A percentile compares a stretch with the other conserved stretches of the same genome.
Evolutionary conservation across 108 stramenopile genomes (phyloP).

Genomic region (Schizochytrium sp.): DNA sequence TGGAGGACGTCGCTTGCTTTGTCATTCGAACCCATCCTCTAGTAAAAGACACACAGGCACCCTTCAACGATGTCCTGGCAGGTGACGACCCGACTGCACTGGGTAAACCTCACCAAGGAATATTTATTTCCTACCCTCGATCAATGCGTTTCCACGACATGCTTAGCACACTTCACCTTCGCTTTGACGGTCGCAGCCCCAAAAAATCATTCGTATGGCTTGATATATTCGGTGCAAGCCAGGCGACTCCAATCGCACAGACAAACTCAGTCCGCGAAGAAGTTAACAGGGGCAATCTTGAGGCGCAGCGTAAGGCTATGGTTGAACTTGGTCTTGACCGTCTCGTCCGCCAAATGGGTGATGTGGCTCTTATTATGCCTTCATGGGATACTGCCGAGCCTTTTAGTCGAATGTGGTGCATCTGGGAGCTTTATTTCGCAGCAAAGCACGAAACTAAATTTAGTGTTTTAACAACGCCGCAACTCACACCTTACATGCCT

Average conservation of each 20-base stretch:
- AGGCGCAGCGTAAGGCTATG: neutral
- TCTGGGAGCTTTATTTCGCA: constrained; percentile 29
- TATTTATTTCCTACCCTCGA: constrained; percentile 12
- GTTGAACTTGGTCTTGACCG: neutral
- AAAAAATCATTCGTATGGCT: constrained; percentile 34
- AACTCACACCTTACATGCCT: neutral
- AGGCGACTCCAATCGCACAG: neutral
- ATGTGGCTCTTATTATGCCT: constrained; percentile 7
- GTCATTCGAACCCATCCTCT: neutral
- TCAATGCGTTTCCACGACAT: constrained; percentile 28
- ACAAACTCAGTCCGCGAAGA: neutral
- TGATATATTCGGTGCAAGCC: neutral
- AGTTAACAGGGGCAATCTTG: neutral
- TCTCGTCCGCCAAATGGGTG: neutral
- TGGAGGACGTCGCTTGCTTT: constrained; percentile 36
- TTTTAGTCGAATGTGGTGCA: neutral
- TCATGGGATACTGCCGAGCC: neutral
- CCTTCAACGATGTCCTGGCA: constrained; percentile 8
- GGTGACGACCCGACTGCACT: constrained; percentile 1
- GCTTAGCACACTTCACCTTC: neutral
- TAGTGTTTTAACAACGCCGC: neutral
- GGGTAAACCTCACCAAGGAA: neutral
- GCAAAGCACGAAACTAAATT: neutral
- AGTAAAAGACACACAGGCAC: neutral
- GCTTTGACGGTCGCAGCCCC: neutral